A percentile compares a stretch with the other conserved stretches of the same genome.
Conservation (phyloP, 129 eudicot genomes). For the Smallanthus sonchifolius region DNA sequence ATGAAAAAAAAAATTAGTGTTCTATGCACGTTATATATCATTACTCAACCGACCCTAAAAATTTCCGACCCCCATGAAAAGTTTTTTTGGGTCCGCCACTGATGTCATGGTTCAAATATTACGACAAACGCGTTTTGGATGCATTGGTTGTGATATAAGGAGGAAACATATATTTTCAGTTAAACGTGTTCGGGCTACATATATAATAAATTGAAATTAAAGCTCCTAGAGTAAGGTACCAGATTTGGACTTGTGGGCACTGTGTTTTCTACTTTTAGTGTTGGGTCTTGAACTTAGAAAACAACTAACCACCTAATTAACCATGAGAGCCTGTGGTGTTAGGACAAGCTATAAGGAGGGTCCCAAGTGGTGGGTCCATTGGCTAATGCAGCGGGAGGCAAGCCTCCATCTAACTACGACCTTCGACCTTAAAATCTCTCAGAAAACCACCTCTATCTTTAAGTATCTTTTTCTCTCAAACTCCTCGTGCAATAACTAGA, state of each 20-base stretch:
- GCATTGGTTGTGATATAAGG: no score
- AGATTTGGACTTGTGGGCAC: slow-evolving; percentile 27
- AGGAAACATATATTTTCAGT: no score
- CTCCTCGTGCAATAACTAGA: slow-evolving; percentile 44
- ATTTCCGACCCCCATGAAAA: no score
- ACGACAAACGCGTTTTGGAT: no score
- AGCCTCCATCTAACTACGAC: slow-evolving; percentile 38
- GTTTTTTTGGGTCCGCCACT: no score
- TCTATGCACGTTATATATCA: no score
- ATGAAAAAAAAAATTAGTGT: no score
- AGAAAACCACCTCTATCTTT: slow-evolving; percentile 52
- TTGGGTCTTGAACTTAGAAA: slow-evolving; percentile 32
- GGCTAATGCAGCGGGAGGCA: slow-evolving; percentile 31
- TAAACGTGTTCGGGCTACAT: no score
- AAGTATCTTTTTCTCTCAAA: slow-evolving; percentile 28
- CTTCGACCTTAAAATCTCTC: slow-evolving; percentile 45
- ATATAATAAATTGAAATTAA: neutral
- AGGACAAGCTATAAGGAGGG: slow-evolving; percentile 27
- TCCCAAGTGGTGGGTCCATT: slow-evolving; percentile 27
- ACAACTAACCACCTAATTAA: slow-evolving; percentile 41
- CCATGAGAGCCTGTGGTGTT: neutral
- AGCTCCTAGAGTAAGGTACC: slow-evolving; percentile 10
- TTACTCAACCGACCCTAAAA: no score
- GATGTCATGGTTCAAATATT: no score
- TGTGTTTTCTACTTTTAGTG: slow-evolving; percentile 36